Evolutionary conservation across 2,329 filamentous ascomycete genomes (phyloP), one percentile per base, ranked within the genome.

Genomic region (Chaetomium sp.): DNA sequence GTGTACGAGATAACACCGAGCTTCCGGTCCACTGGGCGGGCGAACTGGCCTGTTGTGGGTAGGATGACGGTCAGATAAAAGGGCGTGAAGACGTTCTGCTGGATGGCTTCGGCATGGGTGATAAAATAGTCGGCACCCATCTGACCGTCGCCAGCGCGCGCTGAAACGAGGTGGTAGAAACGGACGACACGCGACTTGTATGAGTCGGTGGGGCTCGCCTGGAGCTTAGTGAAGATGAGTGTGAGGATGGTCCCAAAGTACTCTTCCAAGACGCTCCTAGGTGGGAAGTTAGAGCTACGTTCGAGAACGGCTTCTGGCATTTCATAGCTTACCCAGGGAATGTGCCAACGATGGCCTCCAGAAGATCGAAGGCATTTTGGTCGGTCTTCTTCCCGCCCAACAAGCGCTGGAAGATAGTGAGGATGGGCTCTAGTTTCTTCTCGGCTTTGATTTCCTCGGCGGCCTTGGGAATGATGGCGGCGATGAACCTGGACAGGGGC

Each of bases 351-450:
- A 95, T 77, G 4, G 86, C 80, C 68, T 99, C 94, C 57, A 99
- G 77, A 47, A 99, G 79, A 67, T 99, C 94, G 66, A 97, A 96
- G 0, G 86, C 89, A 66, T 91, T 86, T 19, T 82, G 78, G 69
- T 99, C 94, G 49, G 91, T 91, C 58, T 87, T 85, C 73, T 94
- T 96, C 62, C 82, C 85, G 3, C 81, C 79, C 43, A 96, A 78
- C 9, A 99, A 80, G 66, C 89, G 91, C 70, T 97, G 92, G 78
- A 97, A 99, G 60, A 99, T 94, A 55, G 91, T 89, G n/a, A 99
- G 79, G 49, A 97, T 84, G 3, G 88, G 84, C 68, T 95, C 89
- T 42, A 96, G 71, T 70, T 96, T 90, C 64, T 91, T 88, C 66
- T 88, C 85, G 32, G 83, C 79, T 14, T 88, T 75, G 63, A 99